Evolutionary conservation across 2,329 filamentous ascomycete genomes (phyloP), one percentile per base, ranked within the genome.

Genomic region (Diaporthe sp.): DNA sequence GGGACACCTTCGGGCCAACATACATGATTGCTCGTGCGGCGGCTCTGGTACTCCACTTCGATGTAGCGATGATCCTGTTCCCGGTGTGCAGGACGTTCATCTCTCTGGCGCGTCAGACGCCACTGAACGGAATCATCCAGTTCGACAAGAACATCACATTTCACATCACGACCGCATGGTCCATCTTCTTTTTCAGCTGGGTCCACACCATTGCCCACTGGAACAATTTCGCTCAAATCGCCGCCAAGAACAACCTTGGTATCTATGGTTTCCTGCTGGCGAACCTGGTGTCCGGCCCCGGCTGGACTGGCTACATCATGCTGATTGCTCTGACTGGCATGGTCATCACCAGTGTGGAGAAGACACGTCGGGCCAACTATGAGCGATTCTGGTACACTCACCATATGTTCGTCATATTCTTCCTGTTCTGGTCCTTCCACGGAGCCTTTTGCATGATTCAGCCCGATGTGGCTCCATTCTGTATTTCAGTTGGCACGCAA

Each of bases 351-450:
- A 95, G 94, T 12, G 86, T 94, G 19, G 94, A 96, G 85, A 94
- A 94, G 86, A 91, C 92, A 13, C 90, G 94, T 68, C 91, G 94
- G 71, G 92, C 93, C 76, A 96, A 97, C 85, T 96, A 95, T 82
- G 94, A 96, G 83, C 93, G 94, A 35, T 97, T 97, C 87, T 97
- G 95, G 94, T 96, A 95, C 83, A 95, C 93, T 2, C 94, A 97
- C 84, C 95, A 97, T 85, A 90, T 97, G 82, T 97, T 97, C 82
- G 91, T 96, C 83, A 81, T 96, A 77, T 97, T 97, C 89, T 97
- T 97, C 86, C 87, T 96, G 78, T 96, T 97, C 88, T 97, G 94
- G 94, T 92, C 94, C n/a, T 90, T 96, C 80, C 95, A 97, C 84
- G 95, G 94, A 74, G 93, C 93, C 35, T 97, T 95, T 86, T 96